Evolutionary conservation across 2,329 filamentous ascomycete species (phyloP), one percentile per base, ranked within the genome.

Genomic region (Raffaelea albimanens): DNA sequence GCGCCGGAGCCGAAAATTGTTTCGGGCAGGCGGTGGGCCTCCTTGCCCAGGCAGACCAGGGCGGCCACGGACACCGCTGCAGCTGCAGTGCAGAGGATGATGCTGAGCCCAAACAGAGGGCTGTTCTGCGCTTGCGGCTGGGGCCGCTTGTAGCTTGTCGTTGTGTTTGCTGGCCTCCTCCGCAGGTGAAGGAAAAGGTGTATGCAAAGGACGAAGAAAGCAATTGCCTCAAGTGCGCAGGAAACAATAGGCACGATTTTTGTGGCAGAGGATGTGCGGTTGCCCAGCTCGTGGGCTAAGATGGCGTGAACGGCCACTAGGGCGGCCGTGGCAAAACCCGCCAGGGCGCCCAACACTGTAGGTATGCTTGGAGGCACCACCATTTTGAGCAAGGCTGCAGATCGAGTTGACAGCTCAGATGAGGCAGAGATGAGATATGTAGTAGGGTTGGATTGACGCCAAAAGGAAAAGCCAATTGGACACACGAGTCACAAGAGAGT

Each of bases 11-110:
- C 63, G 33, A 67, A 50, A 11, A 67, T 58, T 5, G 55, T 60
- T 23, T 57, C 56, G 3, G 61, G 54, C 2, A 62, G 51, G 10
- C 56, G 54, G 9, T 54, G 52, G 0, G 56, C 58, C 25, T 56
- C 63, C 44, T 61, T 66, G 54, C 62, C 59, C 44, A 72, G 60
- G 48, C 61, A 62, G 21, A 69, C 63, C 45, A 78, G 58, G 42
- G 67, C 64, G 3, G 63, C 62, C 14, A 72, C 62, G 18, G 72
- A 75, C 4, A 70, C 58, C 3, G 64, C 65, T 19, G 72, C 65
- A 9, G 73, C 70, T 22, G 71, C 56, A 2, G 67, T 60, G 48
- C 69, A 73, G 7, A 66, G 53, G 11, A 71, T 48, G 10, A 75
- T 54, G 38, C 62, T 61, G 4, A 60, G 53, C 13, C 62, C 58